Evolutionary conservation across 305 asterid species (phyloP).

Genomic region (Rubia peregrina): DNA sequence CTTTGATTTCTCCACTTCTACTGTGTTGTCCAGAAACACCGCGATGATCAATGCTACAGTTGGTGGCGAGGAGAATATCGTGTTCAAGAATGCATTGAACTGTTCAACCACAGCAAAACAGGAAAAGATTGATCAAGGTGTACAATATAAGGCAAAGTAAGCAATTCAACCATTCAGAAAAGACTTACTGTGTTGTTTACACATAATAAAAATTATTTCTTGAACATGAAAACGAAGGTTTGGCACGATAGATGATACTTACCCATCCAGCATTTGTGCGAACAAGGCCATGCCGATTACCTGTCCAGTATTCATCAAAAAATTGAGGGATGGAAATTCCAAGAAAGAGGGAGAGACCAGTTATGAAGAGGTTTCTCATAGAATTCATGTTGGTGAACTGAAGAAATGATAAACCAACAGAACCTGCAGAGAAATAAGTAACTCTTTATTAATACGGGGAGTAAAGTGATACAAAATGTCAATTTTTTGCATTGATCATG

Average conservation of each 20-base stretch:
- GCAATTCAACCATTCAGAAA: not conserved
- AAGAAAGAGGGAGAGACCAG: conserved; percentile 86
- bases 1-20: conserved; percentile 89
- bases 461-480: conserved; percentile 5
- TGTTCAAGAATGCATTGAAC: conserved; percentile 87
- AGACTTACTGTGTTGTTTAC: no score
- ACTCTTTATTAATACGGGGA: not conserved
- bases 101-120: conserved; percentile 26
- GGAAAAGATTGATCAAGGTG: not conserved
- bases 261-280: conserved; percentile 95
- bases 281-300: conserved; percentile 65
- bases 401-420: conserved; percentile 90
- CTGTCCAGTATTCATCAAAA: conserved; percentile 61
- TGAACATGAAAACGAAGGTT: not conserved
- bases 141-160: not conserved
- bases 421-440: conserved; percentile 45
- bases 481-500: conserved; percentile 5
- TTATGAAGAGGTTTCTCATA: conserved; percentile 88
- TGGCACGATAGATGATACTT: conserved; percentile 19
- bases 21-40: conserved; percentile 83
- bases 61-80: conserved; percentile 84
- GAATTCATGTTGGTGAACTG: conserved; percentile 97
- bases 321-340: conserved; percentile 94
- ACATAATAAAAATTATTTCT: not conserved
- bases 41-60: conserved; percentile 75